Conservation (phyloP, 257 asterid species). For the Pogostemon cablin region DNA sequence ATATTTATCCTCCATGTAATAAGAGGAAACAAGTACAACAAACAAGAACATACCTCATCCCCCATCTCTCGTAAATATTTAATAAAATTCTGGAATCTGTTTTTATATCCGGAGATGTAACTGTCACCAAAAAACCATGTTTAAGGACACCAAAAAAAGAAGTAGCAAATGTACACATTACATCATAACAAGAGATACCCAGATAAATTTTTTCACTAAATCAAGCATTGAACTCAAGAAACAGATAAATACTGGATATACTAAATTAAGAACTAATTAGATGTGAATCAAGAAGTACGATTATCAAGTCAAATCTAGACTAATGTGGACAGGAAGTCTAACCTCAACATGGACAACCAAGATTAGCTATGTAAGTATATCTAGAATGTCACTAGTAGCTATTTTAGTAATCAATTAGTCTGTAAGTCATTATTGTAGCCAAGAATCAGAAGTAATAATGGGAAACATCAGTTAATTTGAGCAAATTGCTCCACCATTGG, state of each 20-base stretch:
- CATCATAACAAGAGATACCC: not conserved
- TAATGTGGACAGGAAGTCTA: slow-evolving; percentile 3
- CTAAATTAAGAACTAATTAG: not conserved
- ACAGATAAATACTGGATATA: not conserved
- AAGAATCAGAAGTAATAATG: not conserved
- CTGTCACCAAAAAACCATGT: slow-evolving; percentile 45
- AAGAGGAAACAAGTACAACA: slow-evolving; percentile 3
- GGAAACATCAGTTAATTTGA: not conserved
- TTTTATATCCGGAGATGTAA: slow-evolving; percentile 93
- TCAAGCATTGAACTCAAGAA: slow-evolving; percentile 19
- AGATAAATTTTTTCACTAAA: not conserved
- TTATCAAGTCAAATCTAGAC: not conserved
- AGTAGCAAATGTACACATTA: not conserved
- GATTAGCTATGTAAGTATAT: not conserved
- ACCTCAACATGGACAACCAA: not conserved
- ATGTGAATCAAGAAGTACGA: not conserved
- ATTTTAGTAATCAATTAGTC: not conserved
- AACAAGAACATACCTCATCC: slow-evolving; percentile 75
- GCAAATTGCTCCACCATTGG: slow-evolving; percentile 23
- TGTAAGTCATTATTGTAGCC: not conserved
- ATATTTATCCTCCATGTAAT: not conserved
- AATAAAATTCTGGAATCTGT: slow-evolving; percentile 97
- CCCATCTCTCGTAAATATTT: slow-evolving; percentile 98
- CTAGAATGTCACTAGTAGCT: not conserved
- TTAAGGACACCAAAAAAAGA: slow-evolving; percentile 13